phyloP scores from a whole-genome alignment of 257 asterid species.

The Striga asiatica region DNA sequence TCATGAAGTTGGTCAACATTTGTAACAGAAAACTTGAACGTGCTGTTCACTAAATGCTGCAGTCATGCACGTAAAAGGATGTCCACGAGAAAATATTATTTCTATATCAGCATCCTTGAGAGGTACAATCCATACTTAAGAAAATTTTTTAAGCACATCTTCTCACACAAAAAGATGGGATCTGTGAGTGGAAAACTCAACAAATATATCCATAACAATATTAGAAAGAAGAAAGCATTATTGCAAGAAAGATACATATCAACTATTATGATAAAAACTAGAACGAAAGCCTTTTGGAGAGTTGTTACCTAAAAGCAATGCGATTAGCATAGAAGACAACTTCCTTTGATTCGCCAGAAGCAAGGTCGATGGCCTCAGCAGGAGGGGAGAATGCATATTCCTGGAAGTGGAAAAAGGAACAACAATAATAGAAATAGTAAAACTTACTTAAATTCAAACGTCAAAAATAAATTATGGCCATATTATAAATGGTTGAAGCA shows the following conservation, averaged over 20 bases:
- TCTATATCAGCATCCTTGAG: background rate
- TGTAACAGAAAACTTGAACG: background rate
- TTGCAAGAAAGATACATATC: slow-evolving; percentile 6
- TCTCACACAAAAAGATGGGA: background rate
- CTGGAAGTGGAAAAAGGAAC: slow-evolving; percentile 35
- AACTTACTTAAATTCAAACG: slow-evolving; percentile 10
- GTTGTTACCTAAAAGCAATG: slow-evolving; percentile 77
- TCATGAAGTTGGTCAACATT: background rate
- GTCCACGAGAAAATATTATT: background rate
- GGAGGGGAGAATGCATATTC: slow-evolving; percentile 95
- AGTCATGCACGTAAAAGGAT: background rate
- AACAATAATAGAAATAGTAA: slow-evolving; percentile 13
- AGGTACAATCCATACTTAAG: slow-evolving; percentile 1
- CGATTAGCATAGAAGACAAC: slow-evolving; percentile 77
- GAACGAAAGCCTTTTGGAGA: background rate
- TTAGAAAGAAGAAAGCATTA: slow-evolving; percentile 10
- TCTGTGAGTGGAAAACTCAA: background rate
- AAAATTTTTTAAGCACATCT: background rate
- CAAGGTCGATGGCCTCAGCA: slow-evolving; percentile 77
- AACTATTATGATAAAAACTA: slow-evolving; percentile 2
- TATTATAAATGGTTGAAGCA: slow-evolving; percentile 2
- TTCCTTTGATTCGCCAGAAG: slow-evolving; percentile 87
- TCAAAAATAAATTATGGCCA: slow-evolving; percentile 8
- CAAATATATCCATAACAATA: slow-evolving; percentile 10
- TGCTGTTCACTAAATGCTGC: background rate